Percentiles rank a stretch among this genome's conserved stretches.
Conservation (phyloP, 139 green algal species). For the Penium margaritaceum region DNA sequence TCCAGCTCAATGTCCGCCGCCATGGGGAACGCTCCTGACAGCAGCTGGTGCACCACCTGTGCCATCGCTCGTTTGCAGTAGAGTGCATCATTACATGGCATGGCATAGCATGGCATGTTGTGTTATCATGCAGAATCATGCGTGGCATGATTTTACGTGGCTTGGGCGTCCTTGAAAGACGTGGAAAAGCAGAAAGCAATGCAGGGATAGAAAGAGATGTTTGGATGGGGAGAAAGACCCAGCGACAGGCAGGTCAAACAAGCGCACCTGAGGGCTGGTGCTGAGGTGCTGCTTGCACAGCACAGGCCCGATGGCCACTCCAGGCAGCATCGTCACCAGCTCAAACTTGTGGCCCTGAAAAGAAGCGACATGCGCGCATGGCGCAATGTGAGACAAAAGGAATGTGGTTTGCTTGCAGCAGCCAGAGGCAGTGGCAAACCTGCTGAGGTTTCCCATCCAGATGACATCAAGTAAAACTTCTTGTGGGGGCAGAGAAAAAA, state of each 20-base stretch:
- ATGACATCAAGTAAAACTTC: no score
- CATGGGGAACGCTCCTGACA: slow-evolving; percentile 1
- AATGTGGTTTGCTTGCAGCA: no score
- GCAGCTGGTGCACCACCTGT: slow-evolving; percentile 9
- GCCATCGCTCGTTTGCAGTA: not conserved
- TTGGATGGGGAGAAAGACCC: not conserved
- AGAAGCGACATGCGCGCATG: no score
- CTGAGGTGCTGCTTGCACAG: slow-evolving; percentile 12
- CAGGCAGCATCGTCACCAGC: slow-evolving; percentile 65
- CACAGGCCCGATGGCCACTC: slow-evolving; percentile 65
- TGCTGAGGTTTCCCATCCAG: no score
- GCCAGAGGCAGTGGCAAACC: no score
- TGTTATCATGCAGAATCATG: not conserved
- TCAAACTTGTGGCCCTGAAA: no score
- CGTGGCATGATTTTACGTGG: not conserved
- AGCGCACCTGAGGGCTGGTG: slow-evolving; percentile 26
- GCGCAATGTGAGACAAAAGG: no score
- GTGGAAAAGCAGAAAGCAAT: no score
- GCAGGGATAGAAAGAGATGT: not conserved
- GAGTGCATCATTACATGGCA: no score
- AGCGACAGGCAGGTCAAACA: no score
- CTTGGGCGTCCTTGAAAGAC: not conserved
- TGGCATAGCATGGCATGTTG: no score
- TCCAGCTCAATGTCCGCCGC: not conserved
- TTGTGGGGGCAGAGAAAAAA: no score